Percentiles rank a stretch among this genome's conserved stretches.
Conservation (phyloP, 208 protist genomes). For the Crithidia expoeki region DNA sequence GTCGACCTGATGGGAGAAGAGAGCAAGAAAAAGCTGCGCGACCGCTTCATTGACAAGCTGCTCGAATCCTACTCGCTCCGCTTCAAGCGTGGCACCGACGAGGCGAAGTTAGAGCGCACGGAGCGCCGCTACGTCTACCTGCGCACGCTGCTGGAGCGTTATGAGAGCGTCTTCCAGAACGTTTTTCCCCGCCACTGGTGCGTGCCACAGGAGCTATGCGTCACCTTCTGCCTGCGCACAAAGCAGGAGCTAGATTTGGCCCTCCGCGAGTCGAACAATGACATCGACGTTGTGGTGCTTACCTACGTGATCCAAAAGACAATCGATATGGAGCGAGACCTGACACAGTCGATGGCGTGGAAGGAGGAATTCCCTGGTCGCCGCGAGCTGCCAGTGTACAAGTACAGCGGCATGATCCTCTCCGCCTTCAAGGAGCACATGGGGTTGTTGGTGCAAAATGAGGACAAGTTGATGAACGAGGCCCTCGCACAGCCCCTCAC, state of each 20-base stretch:
- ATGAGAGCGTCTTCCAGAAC: slow-evolving; percentile 74
- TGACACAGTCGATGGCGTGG: slow-evolving; percentile 83
- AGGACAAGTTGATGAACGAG: slow-evolving; percentile 86
- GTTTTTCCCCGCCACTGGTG: slow-evolving; percentile 93
- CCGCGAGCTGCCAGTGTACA: slow-evolving; percentile 71
- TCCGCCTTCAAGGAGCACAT: slow-evolving; percentile 87
- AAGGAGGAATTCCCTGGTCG: slow-evolving; percentile 71
- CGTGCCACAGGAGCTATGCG: slow-evolving; percentile 89
- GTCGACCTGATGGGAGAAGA: slow-evolving; percentile 88
- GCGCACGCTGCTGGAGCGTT: slow-evolving; percentile 77
- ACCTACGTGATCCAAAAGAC: slow-evolving; percentile 93
- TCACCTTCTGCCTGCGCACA: slow-evolving; percentile 92
- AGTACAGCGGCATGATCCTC: slow-evolving; percentile 85
- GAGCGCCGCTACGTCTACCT: slow-evolving; percentile 93
- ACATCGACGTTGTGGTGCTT: slow-evolving; percentile 90
- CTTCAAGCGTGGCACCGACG: slow-evolving; percentile 88
- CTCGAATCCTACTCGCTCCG: slow-evolving; percentile 83
- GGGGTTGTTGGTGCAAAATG: slow-evolving; percentile 78
- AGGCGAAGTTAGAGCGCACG: slow-evolving; percentile 87
- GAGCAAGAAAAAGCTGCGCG: slow-evolving; percentile 74
- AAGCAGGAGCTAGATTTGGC: slow-evolving; percentile 87
- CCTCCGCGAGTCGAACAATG: slow-evolving; percentile 58
- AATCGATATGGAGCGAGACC: slow-evolving; percentile 92
- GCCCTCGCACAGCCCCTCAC: slow-evolving; percentile 82
- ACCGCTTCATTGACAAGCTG: slow-evolving; percentile 87